A percentile compares a stretch with the other conserved stretches of the same genome.
These are phyloP conservation scores for Ambispora gerdemannii DNA, from an alignment of 192 early-diverging fungal species.

Conservation along the genomic window DNA sequence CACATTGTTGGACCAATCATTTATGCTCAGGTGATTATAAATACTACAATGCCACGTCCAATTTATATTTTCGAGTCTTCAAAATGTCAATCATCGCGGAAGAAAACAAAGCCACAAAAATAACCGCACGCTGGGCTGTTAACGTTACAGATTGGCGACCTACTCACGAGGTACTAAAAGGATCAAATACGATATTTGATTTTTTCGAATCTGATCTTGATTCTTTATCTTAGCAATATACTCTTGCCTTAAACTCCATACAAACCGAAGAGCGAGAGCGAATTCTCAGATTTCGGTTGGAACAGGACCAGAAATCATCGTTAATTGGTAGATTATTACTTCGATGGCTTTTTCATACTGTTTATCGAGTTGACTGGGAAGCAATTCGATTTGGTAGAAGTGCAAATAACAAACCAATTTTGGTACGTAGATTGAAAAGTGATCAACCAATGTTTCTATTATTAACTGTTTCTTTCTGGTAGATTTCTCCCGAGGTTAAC, in stretches of 20 bases:
- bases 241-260: not conserved
- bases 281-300: conserved; percentile 1
- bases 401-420: conserved; percentile 23
- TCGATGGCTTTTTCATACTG: conserved; percentile 15
- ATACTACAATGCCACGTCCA: too few relatives aligned
- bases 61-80: too few relatives aligned
- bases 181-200: not conserved
- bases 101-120: too few relatives aligned
- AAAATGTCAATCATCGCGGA: too few relatives aligned
- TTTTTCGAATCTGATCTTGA: conserved; percentile 9
- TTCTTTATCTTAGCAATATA: conserved; percentile 12
- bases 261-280: conserved; percentile 14
- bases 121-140: conserved; percentile 21
- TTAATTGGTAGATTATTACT: conserved; percentile 28
- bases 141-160: conserved; percentile 20
- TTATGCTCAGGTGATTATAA: too few relatives aligned
- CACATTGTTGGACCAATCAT: too few relatives aligned
- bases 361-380: conserved; percentile 14
- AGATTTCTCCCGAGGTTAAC: not conserved
- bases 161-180: conserved; percentile 7
- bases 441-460: not conserved
- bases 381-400: conserved; percentile 21
- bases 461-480: not conserved
- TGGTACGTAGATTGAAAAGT: conserved; percentile 1
- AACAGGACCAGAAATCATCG: not conserved